Base-by-base conservation (phyloP, 768 basidiomycete genomes). In the Lactarius pseudohatsudake region DNA sequence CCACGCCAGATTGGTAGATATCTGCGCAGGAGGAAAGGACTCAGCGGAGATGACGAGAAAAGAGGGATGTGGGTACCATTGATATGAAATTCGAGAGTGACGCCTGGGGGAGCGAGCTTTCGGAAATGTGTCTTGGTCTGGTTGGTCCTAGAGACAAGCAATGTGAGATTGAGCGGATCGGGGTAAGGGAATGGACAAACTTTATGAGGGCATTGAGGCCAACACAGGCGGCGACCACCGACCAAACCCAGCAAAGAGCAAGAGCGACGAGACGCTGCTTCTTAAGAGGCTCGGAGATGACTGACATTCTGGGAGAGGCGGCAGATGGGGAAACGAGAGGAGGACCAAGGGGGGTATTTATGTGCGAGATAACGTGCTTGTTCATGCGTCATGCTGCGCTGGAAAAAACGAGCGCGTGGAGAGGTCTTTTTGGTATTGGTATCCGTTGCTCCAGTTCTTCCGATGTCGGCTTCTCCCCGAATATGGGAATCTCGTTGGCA, bases 191-290 rank as follows among this genome's bases (percentile, higher is more conserved):
- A 32, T 34, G 47, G 4, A 59, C 72, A 9, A 20, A 77, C 74
- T 76, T 72, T 71, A 76, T 64, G 70, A 77, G 74, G 53, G 76
- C 75, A 73, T 78, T 72, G 57, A 77, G 72, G 61, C 74, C 74
- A 28, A 75, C 61, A 40, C 70, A 71, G 59, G 74, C 63, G 58
- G 73, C 70, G 58, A 77, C 65, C 72, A 75, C 62, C 68, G 72
- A 72, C 64, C 75, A 76, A 59, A 69, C 72, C 69, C 72, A 73
- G 63, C 72, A 59, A 60, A 78, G 71, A 59, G 70, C 67, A 65
- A 77, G 74, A 22, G 75, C 60, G 45, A 62, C 62, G 70, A 76
- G 67, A 62, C 74, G 75, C 43, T 72, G 59, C 32, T 60, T 67
- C 56, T 61, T 61, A 45, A 69, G 57, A 55, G 63, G 64, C n/a